Conservation (phyloP, 345 rosid species). For the Salix suchowensis region DNA sequence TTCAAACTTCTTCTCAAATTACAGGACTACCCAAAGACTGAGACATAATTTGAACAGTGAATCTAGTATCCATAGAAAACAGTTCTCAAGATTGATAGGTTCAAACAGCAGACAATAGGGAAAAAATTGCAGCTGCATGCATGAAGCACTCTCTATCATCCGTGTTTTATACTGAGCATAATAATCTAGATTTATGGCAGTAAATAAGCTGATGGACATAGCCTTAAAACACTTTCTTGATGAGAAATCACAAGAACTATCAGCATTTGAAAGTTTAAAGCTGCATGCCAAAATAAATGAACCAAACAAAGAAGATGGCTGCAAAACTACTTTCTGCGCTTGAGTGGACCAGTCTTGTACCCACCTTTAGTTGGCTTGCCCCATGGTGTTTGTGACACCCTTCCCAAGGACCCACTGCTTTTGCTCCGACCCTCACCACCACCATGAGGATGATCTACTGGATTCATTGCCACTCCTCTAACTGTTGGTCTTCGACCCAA, state of each 20-base stretch:
- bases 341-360: neutral
- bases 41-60: neutral
- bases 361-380: conserved; percentile 88
- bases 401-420: conserved; percentile 67
- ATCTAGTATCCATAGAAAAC: neutral
- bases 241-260: neutral
- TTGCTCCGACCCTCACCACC: conserved; percentile 95
- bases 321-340: neutral
- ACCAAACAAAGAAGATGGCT: neutral
- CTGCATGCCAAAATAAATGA: neutral
- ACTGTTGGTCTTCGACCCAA: conserved; percentile 74
- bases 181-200: neutral
- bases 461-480: conserved; percentile 84
- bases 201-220: neutral
- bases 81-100: neutral
- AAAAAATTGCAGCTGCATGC: neutral
- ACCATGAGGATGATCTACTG: conserved; percentile 93
- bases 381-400: conserved; percentile 72
- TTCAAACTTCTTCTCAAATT: neutral
- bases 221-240: neutral
- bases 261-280: neutral
- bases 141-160: neutral
- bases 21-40: neutral
- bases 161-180: neutral
- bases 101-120: neutral